These are phyloP conservation scores for Trapa bicornis DNA, from an alignment of 345 rosid species.

Conservation along the genomic window DNA sequence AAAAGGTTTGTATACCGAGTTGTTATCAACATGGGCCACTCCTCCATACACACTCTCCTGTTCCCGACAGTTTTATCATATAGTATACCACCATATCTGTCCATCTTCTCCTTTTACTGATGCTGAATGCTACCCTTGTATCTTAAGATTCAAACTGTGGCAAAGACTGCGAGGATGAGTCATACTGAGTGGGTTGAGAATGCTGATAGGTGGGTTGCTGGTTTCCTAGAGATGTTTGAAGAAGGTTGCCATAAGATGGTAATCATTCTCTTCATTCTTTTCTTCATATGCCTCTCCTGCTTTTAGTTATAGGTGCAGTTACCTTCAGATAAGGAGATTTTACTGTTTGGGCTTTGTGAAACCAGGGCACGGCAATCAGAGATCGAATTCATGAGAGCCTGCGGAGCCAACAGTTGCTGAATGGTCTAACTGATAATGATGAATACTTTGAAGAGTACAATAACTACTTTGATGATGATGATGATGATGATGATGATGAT, in stretches of 20 bases:
- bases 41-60: not conserved
- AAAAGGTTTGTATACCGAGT: constrained; percentile 13
- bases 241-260: constrained; percentile 99
- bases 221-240: constrained; percentile 95
- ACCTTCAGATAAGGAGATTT: not conserved
- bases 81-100: too few relatives aligned
- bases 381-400: constrained; percentile 73
- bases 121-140: not conserved
- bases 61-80: not conserved
- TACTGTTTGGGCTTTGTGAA: not conserved
- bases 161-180: constrained; percentile 55
- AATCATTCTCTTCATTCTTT: constrained; percentile 11
- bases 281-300: not conserved
- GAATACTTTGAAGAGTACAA: constrained; percentile 23
- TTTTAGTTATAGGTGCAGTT: not conserved
- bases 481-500: constrained; percentile 22
- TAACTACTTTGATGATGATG: constrained; percentile 22
- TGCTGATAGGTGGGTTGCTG: constrained; percentile 98
- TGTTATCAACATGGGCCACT: not conserved
- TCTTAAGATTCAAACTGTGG: constrained; percentile 64
- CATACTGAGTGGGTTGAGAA: constrained; percentile 95
- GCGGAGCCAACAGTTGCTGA: constrained; percentile 29
- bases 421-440: not conserved
- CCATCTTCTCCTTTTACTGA: constrained; percentile 5
- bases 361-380: constrained; percentile 76